phyloP scores from a whole-genome alignment of 2,329 filamentous ascomycete genomes.

The Colletotrichum spinosum region DNA sequence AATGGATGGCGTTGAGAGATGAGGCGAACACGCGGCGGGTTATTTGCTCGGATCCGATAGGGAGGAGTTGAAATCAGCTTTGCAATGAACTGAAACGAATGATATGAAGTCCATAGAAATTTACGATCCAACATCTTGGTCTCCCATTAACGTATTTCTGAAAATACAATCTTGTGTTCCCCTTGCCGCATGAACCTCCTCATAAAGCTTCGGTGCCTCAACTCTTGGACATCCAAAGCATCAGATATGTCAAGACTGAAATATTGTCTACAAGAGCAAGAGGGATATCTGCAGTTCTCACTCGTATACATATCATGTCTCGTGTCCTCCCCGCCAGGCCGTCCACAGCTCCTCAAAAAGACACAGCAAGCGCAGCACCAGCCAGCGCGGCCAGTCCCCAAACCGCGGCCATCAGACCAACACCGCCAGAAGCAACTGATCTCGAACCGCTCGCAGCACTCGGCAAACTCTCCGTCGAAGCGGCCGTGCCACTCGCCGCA shows the following conservation, averaged over 20 bases:
- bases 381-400: constrained; percentile 12
- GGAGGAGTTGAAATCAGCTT: not conserved
- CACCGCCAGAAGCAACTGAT: not conserved
- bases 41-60: not conserved
- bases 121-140: no score
- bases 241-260: no score
- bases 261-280: fast-evolving
- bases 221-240: no score
- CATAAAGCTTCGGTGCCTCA: no score
- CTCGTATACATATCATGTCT: no score
- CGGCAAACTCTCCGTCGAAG: not conserved
- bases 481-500: not conserved
- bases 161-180: no score
- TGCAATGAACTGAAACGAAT: no score
- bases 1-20: constrained; percentile 2
- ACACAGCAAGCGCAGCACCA: constrained; percentile 7
- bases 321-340: no score
- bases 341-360: not conserved
- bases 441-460: constrained; percentile 3
- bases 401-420: constrained; percentile 1
- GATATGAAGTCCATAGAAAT: no score
- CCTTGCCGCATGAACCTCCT: no score
- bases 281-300: no score
- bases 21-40: not conserved
- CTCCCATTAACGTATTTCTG: no score